Base-by-base conservation (phyloP, 495 filamentous ascomycete genomes). In the Penicilliopsis zonata region DNA sequence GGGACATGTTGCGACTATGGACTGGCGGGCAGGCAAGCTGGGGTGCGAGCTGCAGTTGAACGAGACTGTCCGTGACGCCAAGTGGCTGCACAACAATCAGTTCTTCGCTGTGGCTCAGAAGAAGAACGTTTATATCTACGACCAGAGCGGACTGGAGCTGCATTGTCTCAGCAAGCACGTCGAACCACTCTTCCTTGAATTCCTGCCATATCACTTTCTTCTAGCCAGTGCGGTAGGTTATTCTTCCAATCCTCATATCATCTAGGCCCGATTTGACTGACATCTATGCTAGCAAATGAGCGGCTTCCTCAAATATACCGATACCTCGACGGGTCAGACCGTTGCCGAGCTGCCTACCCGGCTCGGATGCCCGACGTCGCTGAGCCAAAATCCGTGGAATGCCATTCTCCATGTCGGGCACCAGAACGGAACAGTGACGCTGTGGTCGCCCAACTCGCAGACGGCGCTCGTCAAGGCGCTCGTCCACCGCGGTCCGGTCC, bases 51-150 rank as follows among this genome's bases (percentile, higher is more conserved):
- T 96, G 35, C 85, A 98, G 42, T 65, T 96, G 33, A 70, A 72
- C 18, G 90, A 96, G 61, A 95, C 86, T 0, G 72, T 96, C 4
- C 61, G 87, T 21, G 86, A 94, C 65, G 83, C 78, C 12, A 76
- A 74, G 44, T 98, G 87, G 83, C 65, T 98, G 34, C 88, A 98
- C 54, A 95, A 94, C 44, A 85, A 93, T 52, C 86, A 94, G 43
- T 86, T 70, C 56, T 94, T 96, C 57, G 90, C 92, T 3, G 86
- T 94, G n/a, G 84, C 90, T 17, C 90, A 98, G 57, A 96, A 96
- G 70, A 93, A 92, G 57, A 79, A 88, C 39, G 81, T 86, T 38
- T 86, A 85, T 61, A 96, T 98, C 38, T 98, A 98, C 61, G 90
- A 95, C 44, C 61, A 74, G 21, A 67, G 76, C 17, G 90, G 90